These are phyloP conservation scores for Boletus barrowsii DNA, from an alignment of 768 basidiomycete genomes.

Conservation along the genomic window DNA sequence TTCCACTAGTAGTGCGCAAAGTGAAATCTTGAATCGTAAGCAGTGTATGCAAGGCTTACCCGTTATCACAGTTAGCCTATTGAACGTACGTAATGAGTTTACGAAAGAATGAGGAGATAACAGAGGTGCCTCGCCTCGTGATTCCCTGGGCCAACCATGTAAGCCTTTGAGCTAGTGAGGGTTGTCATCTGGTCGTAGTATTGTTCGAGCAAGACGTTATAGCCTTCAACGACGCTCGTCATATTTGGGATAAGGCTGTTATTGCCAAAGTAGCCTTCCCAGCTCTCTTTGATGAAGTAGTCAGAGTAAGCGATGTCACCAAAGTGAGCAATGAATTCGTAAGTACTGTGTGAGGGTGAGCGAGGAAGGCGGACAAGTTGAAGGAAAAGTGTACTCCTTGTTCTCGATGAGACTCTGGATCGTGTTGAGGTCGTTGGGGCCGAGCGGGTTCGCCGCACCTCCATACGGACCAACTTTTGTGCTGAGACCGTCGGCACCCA, in stretches of 20 bases:
- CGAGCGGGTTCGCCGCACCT: conserved; percentile 19
- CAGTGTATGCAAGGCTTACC: conserved; percentile 13
- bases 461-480: conserved; percentile 28
- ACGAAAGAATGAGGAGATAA: not conserved
- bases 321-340: conserved; percentile 24
- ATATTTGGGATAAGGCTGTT: conserved; percentile 23
- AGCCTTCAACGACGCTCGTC: conserved; percentile 25
- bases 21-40: not conserved
- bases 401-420: conserved; percentile 30
- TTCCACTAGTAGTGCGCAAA: conserved; percentile 11
- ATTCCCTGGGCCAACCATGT: conserved; percentile 28
- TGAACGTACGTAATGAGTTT: not conserved
- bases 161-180: conserved; percentile 23
- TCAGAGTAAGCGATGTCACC: conserved; percentile 28
- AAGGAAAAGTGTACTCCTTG: conserved; percentile 21
- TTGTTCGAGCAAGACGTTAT: conserved; percentile 24
- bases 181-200: conserved; percentile 28
- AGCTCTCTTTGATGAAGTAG: conserved; percentile 30
- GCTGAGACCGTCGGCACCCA: conserved; percentile 28
- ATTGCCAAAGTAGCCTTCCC: conserved; percentile 30
- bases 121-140: conserved; percentile 18
- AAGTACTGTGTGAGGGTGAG: conserved; percentile 18
- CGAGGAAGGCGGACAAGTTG: not conserved
- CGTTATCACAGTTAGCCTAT: conserved; percentile 29
- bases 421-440: conserved; percentile 25